phyloP scores from a whole-genome alignment of 345 rosid genomes.

The Arabidopsis thaliana region TAIR10.1 NC_003070.9:17419001-17419500 shows the following conservation, averaged over 20 bases:
- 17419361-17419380: not conserved
- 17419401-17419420: not conserved
- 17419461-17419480: not conserved
- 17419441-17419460: not conserved
- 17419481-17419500: not conserved
- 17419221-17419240: slow-evolving; percentile 54
- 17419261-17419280: slow-evolving; percentile 59
- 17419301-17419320: not conserved
- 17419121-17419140: slow-evolving; percentile 65
- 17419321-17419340: not conserved
- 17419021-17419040: slow-evolving; percentile 87
- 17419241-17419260: slow-evolving; percentile 54
- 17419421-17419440: not conserved
- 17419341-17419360: not conserved
- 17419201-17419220: slow-evolving; percentile 81
- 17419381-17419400: not conserved
- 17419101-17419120: slow-evolving; percentile 69
- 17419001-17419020: slow-evolving; percentile 66
- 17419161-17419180: slow-evolving; percentile 60
- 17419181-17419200: slow-evolving; percentile 61
- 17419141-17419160: slow-evolving; percentile 55
- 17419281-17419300: slow-evolving; percentile 18
- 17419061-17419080: slow-evolving; percentile 54
- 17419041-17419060: slow-evolving; percentile 59
- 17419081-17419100: slow-evolving; percentile 55